Conservation (phyloP, 1,139 yeast species). For the Entelexis paramagnoliae region DNA sequence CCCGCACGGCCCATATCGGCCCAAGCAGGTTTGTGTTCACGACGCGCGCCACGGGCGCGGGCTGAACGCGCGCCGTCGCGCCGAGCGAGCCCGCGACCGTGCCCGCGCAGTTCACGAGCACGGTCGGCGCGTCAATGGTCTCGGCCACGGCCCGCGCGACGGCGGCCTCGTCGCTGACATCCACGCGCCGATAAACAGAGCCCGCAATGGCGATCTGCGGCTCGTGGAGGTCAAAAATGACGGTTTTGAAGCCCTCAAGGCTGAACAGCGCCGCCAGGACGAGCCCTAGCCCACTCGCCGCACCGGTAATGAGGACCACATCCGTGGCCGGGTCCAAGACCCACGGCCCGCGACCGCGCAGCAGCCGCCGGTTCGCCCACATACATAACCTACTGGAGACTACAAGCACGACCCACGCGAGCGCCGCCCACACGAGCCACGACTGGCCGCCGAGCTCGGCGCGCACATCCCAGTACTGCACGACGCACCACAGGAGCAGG, state of each 20-base stretch:
- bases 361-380: slow-evolving; percentile 3
- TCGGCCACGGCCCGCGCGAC: slow-evolving; percentile 29
- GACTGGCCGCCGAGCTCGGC: not conserved
- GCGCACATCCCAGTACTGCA: not conserved
- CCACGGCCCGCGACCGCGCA: slow-evolving; percentile 9
- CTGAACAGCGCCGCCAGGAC: slow-evolving; percentile 45
- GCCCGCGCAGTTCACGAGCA: slow-evolving; percentile 65
- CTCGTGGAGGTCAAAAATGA: slow-evolving; percentile 56
- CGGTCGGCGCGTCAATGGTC: slow-evolving; percentile 42
- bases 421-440: not conserved
- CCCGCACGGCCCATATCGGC: slow-evolving; percentile 55
- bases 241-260: slow-evolving; percentile 37
- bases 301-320: slow-evolving; percentile 73
- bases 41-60: slow-evolving; percentile 45
- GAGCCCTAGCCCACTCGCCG: slow-evolving; percentile 62
- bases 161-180: slow-evolving; percentile 45
- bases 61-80: not conserved
- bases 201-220: slow-evolving; percentile 30
- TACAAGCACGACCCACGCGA: slow-evolving; percentile 10
- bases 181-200: slow-evolving; percentile 52
- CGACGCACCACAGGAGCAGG: slow-evolving; percentile 17
- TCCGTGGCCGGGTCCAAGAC: slow-evolving; percentile 26
- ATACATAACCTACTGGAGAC: not conserved
- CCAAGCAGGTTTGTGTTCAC: slow-evolving; percentile 60
- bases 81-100: slow-evolving; percentile 19